Evolutionary conservation across 1,284 basidiomycete species (phyloP), one percentile per base, ranked within the genome.

Genomic region (Melampsora americana): DNA sequence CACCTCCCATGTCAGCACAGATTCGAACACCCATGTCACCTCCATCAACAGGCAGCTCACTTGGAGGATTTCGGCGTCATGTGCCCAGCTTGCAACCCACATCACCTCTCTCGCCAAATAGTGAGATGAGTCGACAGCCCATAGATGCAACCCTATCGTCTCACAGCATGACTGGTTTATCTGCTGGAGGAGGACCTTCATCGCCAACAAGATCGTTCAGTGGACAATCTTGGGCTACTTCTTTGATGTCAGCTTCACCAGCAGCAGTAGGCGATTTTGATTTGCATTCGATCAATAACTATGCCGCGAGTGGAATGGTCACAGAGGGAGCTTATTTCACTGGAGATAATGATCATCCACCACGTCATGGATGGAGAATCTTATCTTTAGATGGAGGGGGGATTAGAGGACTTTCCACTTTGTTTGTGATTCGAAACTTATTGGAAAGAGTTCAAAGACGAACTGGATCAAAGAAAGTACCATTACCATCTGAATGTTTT

Each of bases 381-480:
- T 78, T 80, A 26, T 77, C 77, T 20, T 76, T 80, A 50, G 79
- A 80, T 62, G 79, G 78, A 14, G 78, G 79, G 39, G 78, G 78
- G 0, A 73, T 79, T 32, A 68, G 79, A 39, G 79, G 79, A 20
- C 23, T 76, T 1, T 76, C 73, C 18, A 76, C 68, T 56, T 60
- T 76, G 23, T 76, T 48, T 68, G 46, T 69, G 23, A 46, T 76
- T 20, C 56, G 66, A 11, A 59, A 68, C 42, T 42, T 76, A 32
- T 62, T 76, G 56, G 14, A 30, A 44, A 32, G 53, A 18, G 59
- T 76, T 39, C 66, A 76, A 50, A 64, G 39, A n/a, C 42, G 42
- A 9, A 44, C 67, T 1, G 66, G 73, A 1, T 59, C 64, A 3
- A 30, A 32, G 16, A 61, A 26, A 5, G 12, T 64, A 16, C 50